Base-by-base conservation (phyloP, 2,329 filamentous ascomycete genomes). In the Raffaelea ambrosiae region DNA sequence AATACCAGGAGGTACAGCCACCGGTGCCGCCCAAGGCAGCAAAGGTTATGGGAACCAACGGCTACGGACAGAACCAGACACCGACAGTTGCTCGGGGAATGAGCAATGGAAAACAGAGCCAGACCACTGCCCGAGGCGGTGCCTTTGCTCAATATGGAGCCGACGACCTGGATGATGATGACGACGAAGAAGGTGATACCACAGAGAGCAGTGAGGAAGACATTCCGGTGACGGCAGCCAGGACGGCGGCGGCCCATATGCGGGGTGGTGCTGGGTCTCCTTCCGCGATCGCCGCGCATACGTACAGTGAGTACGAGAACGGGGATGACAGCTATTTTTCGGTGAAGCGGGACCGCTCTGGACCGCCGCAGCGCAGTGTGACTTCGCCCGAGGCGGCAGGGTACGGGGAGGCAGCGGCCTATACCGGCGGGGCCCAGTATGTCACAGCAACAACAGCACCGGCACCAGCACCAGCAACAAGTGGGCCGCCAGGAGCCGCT, bases 321-420 rank as follows among this genome's bases (percentile, higher is more conserved):
- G 77, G 76, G 11, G 78, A 83, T 51, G 79, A 83, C 48, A 66
- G 69, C 4, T 73, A 75, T 50, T 83, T 83, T 56, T 74, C 68
- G 3, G 67, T 72, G 5, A 63, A 61, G 10, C 61, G 66, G 21
- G 14, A 33, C 55, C 39, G 19, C n/a, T 43, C 19, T 18, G 33
- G 31, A 4, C 26, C 26, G n/a, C 44, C 43, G 44, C 40, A 48
- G 20, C 59, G 53, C 49, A 62, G 55, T 7, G 26, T 31, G 16
- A 36, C 35, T 14, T 33, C 44, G 10, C n/a, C 31, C 4, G 31
- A 16, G 18, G 5, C n/a, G n/a, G n/a, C 19, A 16, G 16, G 9
- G 10, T 18, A 8, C 18, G 9, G 39, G 9, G 4, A 21, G 5
- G 39, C 9, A 4, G 39, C 18, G 20, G 20, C 4, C 19, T 5